Evolutionary conservation across 208 protist genomes (phyloP).

Genomic region (Phytomonas sp.): DNA sequence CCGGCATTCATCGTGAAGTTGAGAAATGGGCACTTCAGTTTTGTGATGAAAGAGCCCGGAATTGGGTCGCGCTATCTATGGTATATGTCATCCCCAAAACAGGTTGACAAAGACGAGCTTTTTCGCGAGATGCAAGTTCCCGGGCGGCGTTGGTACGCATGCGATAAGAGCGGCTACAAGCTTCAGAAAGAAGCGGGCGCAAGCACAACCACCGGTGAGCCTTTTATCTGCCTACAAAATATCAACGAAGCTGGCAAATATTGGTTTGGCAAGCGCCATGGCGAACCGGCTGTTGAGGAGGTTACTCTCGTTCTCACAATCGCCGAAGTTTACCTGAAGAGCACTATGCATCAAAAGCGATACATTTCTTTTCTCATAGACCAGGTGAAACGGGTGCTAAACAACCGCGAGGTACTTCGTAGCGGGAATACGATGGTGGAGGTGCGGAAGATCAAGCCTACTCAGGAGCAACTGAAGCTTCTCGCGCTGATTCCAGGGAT

Average conservation of each 20-base stretch:
- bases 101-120: constrained; percentile 27
- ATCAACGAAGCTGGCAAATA: constrained; percentile 27
- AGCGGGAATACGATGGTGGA: constrained; percentile 70
- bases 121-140: constrained; percentile 51
- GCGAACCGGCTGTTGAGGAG: constrained; percentile 35
- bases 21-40: constrained; percentile 60
- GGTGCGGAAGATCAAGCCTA: constrained; percentile 39
- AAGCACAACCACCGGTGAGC: constrained; percentile 40
- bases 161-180: constrained; percentile 39
- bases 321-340: constrained; percentile 77
- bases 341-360: constrained; percentile 60
- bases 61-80: constrained; percentile 48
- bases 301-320: constrained; percentile 60
- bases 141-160: constrained; percentile 63
- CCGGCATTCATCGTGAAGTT: constrained; percentile 59
- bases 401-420: constrained; percentile 55
- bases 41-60: constrained; percentile 41
- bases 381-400: constrained; percentile 46
- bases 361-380: constrained; percentile 52
- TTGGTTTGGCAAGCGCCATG: constrained; percentile 55
- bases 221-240: constrained; percentile 63
- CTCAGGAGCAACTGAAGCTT: constrained; percentile 38
- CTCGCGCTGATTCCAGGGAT: constrained; percentile 63
- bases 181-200: constrained; percentile 44
- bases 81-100: constrained; percentile 57